phyloP scores from a whole-genome alignment of 83 land plant species.

The Larix sibirica region DNA sequence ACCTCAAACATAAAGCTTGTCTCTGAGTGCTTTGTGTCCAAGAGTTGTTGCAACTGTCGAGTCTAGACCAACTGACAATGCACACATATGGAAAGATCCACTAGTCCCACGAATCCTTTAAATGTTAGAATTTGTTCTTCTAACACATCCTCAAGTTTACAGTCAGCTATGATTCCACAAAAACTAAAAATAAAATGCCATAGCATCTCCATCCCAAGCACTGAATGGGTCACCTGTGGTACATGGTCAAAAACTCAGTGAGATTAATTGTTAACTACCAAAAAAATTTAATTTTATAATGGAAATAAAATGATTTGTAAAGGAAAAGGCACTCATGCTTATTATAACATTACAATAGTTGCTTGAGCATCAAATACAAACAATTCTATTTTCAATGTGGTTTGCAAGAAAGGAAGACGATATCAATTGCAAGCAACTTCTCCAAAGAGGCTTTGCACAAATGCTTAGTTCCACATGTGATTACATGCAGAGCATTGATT shows the following conservation, averaged over 20 bases:
- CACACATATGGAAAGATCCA: conserved; percentile 89
- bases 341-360: too few relatives aligned
- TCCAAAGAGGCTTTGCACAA: conserved; percentile 27
- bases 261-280: too few relatives aligned
- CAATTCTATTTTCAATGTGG: conserved; percentile 32
- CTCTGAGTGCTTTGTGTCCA: conserved; percentile 91
- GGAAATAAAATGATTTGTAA: too few relatives aligned
- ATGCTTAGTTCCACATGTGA: conserved; percentile 15
- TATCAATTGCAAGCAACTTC: conserved; percentile 33
- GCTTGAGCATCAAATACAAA: neutral
- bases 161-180: conserved; percentile 66
- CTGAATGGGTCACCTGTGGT: conserved; percentile 88
- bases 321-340: too few relatives aligned
- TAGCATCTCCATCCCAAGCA: conserved; percentile 73
- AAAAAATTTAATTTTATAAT: too few relatives aligned
- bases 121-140: too few relatives aligned
- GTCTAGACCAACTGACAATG: conserved; percentile 94
- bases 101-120: conserved; percentile 57
- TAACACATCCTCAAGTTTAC: conserved; percentile 84
- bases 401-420: conserved; percentile 33
- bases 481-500: conserved; percentile 19
- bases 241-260: too few relatives aligned
- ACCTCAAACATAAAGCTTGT: conserved; percentile 74
- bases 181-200: conserved; percentile 69
- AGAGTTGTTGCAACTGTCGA: conserved; percentile 94